A percentile compares a stretch with the other conserved stretches of the same genome.
phyloP scores from a whole-genome alignment of 176 grass and related monocot genomes.

The Areca catechu region DNA sequence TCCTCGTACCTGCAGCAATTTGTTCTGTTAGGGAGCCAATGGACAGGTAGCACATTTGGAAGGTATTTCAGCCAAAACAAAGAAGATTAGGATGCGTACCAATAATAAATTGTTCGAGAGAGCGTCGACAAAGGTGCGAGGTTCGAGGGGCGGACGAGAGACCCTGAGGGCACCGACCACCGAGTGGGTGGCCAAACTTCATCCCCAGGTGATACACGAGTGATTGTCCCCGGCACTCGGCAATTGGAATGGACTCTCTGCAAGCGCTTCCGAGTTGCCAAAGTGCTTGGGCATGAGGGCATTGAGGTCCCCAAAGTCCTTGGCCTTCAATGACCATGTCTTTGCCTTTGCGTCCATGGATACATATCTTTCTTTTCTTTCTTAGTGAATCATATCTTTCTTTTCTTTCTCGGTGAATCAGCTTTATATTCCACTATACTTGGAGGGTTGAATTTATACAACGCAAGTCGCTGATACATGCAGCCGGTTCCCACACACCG shows the following conservation, averaged over 20 bases:
- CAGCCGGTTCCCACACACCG: too few species aligned
- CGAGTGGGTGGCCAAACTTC: constrained; percentile 45
- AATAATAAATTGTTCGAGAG: constrained; percentile 79
- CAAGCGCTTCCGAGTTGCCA: constrained; percentile 64
- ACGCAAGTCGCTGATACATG: too few species aligned
- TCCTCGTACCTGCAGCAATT: constrained; percentile 47
- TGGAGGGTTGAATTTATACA: constrained; percentile 84
- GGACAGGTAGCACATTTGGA: too few species aligned
- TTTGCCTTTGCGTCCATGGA: constrained; percentile 35
- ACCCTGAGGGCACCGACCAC: constrained; percentile 50
- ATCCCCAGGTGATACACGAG: constrained; percentile 62
- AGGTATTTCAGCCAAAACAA: too few species aligned
- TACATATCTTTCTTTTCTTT: constrained; percentile 52
- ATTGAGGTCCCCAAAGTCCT: constrained; percentile 70
- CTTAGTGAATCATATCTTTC: constrained; percentile 62
- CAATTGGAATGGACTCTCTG: constrained; percentile 78
- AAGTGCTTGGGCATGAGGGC: constrained; percentile 57
- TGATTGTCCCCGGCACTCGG: constrained; percentile 76
- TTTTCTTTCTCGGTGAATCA: constrained; percentile 65
- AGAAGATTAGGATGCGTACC: not conserved
- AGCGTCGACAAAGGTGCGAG: constrained; percentile 66
- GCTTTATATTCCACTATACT: constrained; percentile 59
- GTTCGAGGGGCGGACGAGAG: constrained; percentile 56
- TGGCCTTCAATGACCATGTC: constrained; percentile 39
- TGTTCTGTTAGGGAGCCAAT: too few species aligned